These are phyloP conservation scores for Panellus pusillus DNA, from an alignment of 768 basidiomycete genomes.

Conservation along the genomic window DNA sequence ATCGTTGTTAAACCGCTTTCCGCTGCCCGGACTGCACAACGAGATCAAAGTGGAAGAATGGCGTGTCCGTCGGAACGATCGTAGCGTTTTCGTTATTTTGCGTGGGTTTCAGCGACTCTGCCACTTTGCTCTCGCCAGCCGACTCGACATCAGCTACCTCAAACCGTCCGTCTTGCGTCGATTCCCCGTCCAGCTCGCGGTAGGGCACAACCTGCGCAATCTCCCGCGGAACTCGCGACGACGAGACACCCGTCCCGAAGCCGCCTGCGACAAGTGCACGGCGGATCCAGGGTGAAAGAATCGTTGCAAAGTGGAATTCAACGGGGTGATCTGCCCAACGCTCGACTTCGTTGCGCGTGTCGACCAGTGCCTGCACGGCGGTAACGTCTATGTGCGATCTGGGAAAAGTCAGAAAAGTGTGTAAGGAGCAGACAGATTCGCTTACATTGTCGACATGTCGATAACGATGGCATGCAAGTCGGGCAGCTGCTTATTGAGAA, in stretches of 20 bases:
- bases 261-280: slow-evolving; percentile 88
- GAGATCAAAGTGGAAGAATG: slow-evolving; percentile 92
- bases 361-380: slow-evolving; percentile 86
- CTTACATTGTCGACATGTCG: slow-evolving; percentile 84
- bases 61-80: slow-evolving; percentile 56
- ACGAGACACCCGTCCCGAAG: slow-evolving; percentile 72
- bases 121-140: slow-evolving; percentile 14
- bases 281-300: slow-evolving; percentile 92
- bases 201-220: slow-evolving; percentile 79
- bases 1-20: slow-evolving; percentile 39
- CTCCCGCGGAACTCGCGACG: slow-evolving; percentile 49
- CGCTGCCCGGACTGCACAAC: slow-evolving; percentile 67
- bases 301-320: slow-evolving; percentile 93
- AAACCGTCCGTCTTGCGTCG: slow-evolving; percentile 26
- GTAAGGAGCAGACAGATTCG: slow-evolving; percentile 3
- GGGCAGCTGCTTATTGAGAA: slow-evolving; percentile 57
- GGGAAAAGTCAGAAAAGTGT: neutral
- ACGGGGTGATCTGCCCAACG: slow-evolving; percentile 78
- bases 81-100: slow-evolving; percentile 28
- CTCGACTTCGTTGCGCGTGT: slow-evolving; percentile 85
- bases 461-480: slow-evolving; percentile 82
- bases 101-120: slow-evolving; percentile 12
- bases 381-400: slow-evolving; percentile 92
- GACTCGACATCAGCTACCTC: slow-evolving; percentile 35
- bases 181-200: slow-evolving; percentile 35